Evolutionary conservation across 805 yeast genomes (phyloP).

Genomic region (Pichia californica): DNA sequence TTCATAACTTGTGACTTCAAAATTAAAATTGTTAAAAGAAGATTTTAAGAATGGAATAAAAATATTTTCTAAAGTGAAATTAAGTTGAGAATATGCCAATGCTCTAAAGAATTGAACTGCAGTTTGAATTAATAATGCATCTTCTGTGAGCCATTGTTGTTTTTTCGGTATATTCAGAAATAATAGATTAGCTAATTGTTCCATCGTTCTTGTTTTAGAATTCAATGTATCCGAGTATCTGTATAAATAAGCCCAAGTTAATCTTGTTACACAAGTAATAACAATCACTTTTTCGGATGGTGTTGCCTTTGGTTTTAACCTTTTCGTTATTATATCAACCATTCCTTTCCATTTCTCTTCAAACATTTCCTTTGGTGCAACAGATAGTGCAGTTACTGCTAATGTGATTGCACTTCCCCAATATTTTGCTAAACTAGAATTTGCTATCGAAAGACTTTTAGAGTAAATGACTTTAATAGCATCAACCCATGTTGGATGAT

Average conservation of each 20-base stretch:
- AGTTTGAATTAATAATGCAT: constrained; percentile 53
- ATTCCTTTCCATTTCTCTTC: constrained; percentile 63
- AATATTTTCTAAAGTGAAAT: constrained; percentile 72
- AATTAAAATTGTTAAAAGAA: constrained; percentile 48
- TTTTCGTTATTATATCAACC: constrained; percentile 54
- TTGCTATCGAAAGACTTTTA: constrained; percentile 39
- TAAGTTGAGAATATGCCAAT: constrained; percentile 72
- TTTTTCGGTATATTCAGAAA: constrained; percentile 44
- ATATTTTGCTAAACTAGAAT: constrained; percentile 35
- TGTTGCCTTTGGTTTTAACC: constrained; percentile 54
- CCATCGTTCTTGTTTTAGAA: constrained; percentile 76
- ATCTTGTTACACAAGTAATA: constrained; percentile 60
- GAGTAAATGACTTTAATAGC: constrained; percentile 60
- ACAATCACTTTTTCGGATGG: constrained; percentile 47
- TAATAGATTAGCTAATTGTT: constrained; percentile 53
- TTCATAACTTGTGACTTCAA: constrained; percentile 67
- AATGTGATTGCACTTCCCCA: constrained; percentile 69
- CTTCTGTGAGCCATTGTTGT: constrained; percentile 72
- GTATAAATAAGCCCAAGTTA: constrained; percentile 85
- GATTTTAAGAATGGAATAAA: constrained; percentile 61
- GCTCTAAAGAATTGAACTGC: constrained; percentile 69
- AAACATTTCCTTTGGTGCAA: constrained; percentile 73
- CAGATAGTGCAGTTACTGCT: constrained; percentile 68
- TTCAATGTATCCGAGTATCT: constrained; percentile 85
- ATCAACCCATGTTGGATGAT: constrained; percentile 91